phyloP scores from a whole-genome alignment of 305 asterid species.

The Caryopteris hybrid region DNA sequence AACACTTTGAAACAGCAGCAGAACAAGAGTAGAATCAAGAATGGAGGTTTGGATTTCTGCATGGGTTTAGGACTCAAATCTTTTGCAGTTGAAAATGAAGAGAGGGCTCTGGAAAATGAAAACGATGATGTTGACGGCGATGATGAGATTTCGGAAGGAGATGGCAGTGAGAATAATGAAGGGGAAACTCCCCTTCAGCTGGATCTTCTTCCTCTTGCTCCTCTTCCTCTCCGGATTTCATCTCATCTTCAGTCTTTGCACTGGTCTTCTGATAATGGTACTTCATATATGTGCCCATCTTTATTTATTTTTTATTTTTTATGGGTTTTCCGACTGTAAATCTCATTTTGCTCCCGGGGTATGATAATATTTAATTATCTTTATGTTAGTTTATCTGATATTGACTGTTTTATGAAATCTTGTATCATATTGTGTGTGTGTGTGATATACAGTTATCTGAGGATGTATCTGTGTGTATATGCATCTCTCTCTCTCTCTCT shows the following conservation, averaged over 20 bases:
- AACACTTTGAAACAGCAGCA: not conserved
- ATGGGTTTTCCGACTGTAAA: too few relatives aligned
- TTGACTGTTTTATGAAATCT: not conserved
- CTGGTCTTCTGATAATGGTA: conserved; percentile 64
- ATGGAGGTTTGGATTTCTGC: conserved; percentile 39
- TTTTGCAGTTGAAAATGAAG: not conserved
- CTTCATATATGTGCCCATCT: not conserved
- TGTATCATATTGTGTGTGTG: too few relatives aligned
- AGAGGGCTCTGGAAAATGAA: conserved; percentile 12
- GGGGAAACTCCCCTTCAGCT: conserved; percentile 32
- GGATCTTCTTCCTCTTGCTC: conserved; percentile 42
- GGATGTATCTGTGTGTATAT: not conserved
- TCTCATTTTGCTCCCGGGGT: not conserved
- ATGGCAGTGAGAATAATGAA: conserved; percentile 6
- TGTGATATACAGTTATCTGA: too few relatives aligned
- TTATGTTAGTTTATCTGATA: not conserved
- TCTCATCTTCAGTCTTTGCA: conserved; percentile 20
- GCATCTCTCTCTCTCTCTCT: not conserved
- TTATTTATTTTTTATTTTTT: not conserved
- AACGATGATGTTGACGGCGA: conserved; percentile 1
- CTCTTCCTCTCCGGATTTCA: conserved; percentile 24
- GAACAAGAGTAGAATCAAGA: not conserved
- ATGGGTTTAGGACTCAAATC: conserved; percentile 44
- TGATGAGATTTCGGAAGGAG: conserved; percentile 16
- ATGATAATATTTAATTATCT: not conserved